phyloP scores from a whole-genome alignment of 805 yeast genomes.

The Candida railenensis region DNA sequence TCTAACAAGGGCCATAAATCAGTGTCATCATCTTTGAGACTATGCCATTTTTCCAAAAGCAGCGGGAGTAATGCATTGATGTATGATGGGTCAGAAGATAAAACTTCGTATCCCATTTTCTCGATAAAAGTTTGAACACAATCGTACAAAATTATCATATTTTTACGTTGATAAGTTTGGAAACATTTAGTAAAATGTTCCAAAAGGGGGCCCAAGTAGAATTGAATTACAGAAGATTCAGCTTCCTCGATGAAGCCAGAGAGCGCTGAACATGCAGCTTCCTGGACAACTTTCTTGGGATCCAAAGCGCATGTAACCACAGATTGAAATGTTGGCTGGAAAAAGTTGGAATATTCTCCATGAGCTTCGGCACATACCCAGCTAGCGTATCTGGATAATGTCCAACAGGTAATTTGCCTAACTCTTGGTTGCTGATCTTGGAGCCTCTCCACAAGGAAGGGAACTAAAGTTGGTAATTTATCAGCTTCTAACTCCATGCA shows the following conservation, averaged over 20 bases:
- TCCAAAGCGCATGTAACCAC: conserved; percentile 77
- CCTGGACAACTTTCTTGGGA: conserved; percentile 88
- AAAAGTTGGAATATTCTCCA: conserved; percentile 63
- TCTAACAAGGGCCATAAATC: conserved; percentile 91
- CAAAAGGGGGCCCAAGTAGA: conserved; percentile 65
- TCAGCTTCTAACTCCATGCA: conserved; percentile 69
- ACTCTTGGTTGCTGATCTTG: conserved; percentile 78
- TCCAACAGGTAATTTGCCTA: conserved; percentile 95
- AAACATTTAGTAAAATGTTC: conserved; percentile 74
- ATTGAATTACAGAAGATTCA: conserved; percentile 58
- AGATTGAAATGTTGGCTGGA: conserved; percentile 75
- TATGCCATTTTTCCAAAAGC: conserved; percentile 77
- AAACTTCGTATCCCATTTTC: conserved; percentile 58
- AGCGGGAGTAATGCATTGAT: conserved; percentile 75
- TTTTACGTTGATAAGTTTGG: conserved; percentile 74
- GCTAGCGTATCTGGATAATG: conserved; percentile 76
- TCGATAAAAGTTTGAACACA: conserved; percentile 89
- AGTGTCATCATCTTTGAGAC: conserved; percentile 70
- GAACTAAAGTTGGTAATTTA: conserved; percentile 77
- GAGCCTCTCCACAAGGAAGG: conserved; percentile 78
- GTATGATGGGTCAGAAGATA: conserved; percentile 53
- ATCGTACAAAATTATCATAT: conserved; percentile 80
- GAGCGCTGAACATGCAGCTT: conserved; percentile 86
- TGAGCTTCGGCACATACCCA: conserved; percentile 79
- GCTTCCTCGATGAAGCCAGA: conserved; percentile 80